Evolutionary conservation across 768 basidiomycete genomes (phyloP).

Genomic region (Hemileccinum impolitum): DNA sequence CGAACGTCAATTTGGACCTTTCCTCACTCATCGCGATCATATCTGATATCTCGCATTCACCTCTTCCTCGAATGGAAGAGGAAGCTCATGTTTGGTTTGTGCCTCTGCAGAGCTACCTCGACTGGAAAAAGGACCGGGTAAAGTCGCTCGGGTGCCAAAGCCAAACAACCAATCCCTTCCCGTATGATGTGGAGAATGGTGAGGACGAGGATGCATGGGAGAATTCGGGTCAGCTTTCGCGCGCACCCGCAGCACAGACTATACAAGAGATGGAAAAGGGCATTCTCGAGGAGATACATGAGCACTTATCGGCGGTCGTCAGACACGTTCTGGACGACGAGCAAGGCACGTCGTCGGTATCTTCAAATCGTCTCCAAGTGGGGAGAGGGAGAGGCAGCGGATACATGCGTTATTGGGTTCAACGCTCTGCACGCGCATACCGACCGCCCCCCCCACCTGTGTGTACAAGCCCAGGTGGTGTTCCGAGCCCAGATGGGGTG

Average conservation of each 20-base stretch:
- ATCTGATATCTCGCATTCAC: constrained; percentile 76
- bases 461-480: not conserved
- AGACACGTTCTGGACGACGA: constrained; percentile 71
- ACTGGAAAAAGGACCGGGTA: constrained; percentile 49
- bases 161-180: constrained; percentile 1
- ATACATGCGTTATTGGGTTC: constrained; percentile 57
- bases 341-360: constrained; percentile 70
- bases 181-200: constrained; percentile 11
- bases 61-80: constrained; percentile 52
- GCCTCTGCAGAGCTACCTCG: constrained; percentile 52
- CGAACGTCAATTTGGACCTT: constrained; percentile 73
- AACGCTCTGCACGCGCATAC: constrained; percentile 5
- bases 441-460: constrained; percentile 8
- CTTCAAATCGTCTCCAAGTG: constrained; percentile 76
- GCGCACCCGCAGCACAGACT: constrained; percentile 69
- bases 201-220: constrained; percentile 10
- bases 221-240: constrained; percentile 54
- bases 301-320: constrained; percentile 35
- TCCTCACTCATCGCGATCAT: constrained; percentile 82
- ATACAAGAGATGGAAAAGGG: constrained; percentile 69
- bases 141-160: constrained; percentile 9
- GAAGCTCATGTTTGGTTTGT: constrained; percentile 66
- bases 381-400: constrained; percentile 59
- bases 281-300: constrained; percentile 59
- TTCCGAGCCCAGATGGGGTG: not conserved